Conservation (phyloP, 208 protist species). For the Angomonas deanei region DNA sequence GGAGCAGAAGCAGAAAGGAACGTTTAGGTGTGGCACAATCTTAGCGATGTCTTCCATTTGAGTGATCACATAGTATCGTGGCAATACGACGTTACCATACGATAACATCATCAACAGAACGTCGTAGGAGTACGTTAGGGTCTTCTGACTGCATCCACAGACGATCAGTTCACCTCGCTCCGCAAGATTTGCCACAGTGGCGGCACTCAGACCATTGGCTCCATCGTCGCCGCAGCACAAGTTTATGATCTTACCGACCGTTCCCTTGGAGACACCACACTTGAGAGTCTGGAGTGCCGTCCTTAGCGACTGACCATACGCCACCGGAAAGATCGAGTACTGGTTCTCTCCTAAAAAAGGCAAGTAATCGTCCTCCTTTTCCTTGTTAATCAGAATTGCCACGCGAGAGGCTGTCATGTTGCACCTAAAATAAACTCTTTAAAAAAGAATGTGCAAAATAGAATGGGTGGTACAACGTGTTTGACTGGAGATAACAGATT, state of each 20-base stretch:
- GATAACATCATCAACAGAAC: constrained; percentile 70
- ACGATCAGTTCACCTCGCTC: constrained; percentile 31
- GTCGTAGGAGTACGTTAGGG: constrained; percentile 52
- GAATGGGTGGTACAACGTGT: not conserved
- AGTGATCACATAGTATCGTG: constrained; percentile 34
- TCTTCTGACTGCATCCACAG: constrained; percentile 43
- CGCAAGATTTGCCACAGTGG: constrained; percentile 34
- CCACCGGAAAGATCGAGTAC: not conserved
- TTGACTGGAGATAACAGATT: no score
- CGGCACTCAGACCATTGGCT: constrained; percentile 22
- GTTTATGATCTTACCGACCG: constrained; percentile 22
- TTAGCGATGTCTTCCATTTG: not conserved
- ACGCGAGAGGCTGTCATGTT: not conserved
- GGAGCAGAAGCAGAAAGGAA: not conserved
- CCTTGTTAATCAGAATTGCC: constrained; percentile 2
- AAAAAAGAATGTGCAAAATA: not conserved
- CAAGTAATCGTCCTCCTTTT: not conserved
- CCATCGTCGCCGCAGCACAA: constrained; percentile 38
- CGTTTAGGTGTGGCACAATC: not conserved
- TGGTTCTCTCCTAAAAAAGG: not conserved
- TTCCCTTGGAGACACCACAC: not conserved
- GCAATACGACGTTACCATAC: constrained; percentile 63
- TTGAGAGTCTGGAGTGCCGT: not conserved
- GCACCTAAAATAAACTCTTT: not conserved
- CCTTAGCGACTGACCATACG: not conserved